Base-by-base conservation (phyloP, 352 stramenopile species). In the Phytophthora parvispora region DNA sequence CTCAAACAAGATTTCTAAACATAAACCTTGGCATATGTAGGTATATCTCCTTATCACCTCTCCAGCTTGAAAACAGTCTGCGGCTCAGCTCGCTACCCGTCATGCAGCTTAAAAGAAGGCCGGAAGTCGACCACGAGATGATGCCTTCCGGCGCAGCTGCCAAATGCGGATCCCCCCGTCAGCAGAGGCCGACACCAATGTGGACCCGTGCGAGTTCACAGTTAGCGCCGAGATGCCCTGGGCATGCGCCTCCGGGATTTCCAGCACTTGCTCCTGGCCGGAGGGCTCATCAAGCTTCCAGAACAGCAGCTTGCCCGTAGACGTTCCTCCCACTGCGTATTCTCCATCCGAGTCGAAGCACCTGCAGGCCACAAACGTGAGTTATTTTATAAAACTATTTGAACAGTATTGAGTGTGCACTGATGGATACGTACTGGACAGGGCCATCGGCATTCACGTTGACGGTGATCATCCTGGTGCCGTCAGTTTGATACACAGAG, bases 281-380 rank as follows among this genome's bases (percentile, higher is more conserved):
- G 64, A 77, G n/a, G 81, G 71, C 32, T 93, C 86, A 65, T 93
- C 84, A 6, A 96, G 76, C 56, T 93, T 93, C 89, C 89, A 96
- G 67, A 95, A 89, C 36, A 94, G 65, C 15, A 95, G 56, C 53
- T 92, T 92, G 60, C 89, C 89, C 2, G 81, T 92, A 9, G 86
- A 84, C 10, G 86, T 91, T 4, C 89, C 89, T 29, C 83, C 89
- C 5, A 95, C 77, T 4, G 87, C 89, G 47, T 88, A 95, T 60
- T 92, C 84, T 36, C 84, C 81, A 40, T 96, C 89, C 58, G 84
- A 94, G 24, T 91, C 87, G 38, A 96, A 86, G 58, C 86, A 95
- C 36, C 87, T 93, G 52, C 18, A 75, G 61, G 22, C 43, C 38
- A 28, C 6, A 48, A 40, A 8, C 1, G 18, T 56, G 42, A 64